A percentile compares a stretch with the other conserved stretches of the same genome.
Evolutionary conservation across 768 basidiomycete species (phyloP).

Genomic region (Termitomyces sp.): DNA sequence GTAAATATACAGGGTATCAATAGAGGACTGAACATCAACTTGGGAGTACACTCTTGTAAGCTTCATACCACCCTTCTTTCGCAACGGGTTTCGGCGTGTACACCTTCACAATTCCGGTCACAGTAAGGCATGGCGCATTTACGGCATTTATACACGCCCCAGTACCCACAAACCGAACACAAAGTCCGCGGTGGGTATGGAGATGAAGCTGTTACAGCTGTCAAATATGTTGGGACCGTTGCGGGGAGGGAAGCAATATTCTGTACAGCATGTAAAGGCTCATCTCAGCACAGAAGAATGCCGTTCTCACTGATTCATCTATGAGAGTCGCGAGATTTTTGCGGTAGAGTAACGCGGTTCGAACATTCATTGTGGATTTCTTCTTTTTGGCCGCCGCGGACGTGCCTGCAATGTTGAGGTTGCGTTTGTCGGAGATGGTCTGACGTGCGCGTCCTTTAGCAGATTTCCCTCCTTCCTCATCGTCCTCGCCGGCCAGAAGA

Average conservation of each 20-base stretch:
- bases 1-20: background rate
- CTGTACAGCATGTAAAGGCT: constrained; percentile 32
- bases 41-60: background rate
- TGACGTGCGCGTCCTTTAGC: constrained; percentile 72
- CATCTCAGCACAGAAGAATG: background rate
- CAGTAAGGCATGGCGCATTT: constrained; percentile 79
- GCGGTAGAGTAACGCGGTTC: constrained; percentile 78
- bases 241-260: constrained; percentile 55
- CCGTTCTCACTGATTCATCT: constrained; percentile 73
- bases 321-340: constrained; percentile 74
- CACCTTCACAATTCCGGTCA: constrained; percentile 65
- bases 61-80: constrained; percentile 64
- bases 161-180: constrained; percentile 88
- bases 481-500: constrained; percentile 45
- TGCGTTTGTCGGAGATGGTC: constrained; percentile 76
- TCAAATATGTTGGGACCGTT: constrained; percentile 66
- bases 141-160: constrained; percentile 76
- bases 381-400: constrained; percentile 60
- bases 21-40: background rate
- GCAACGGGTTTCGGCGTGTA: constrained; percentile 81
- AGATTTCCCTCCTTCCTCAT: constrained; percentile 44
- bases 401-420: constrained; percentile 46
- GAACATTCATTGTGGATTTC: constrained; percentile 79
- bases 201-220: constrained; percentile 59
- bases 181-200: constrained; percentile 65